Evolutionary conservation across 805 yeast species (phyloP), one percentile per base, ranked within the genome.

Genomic region (Cyberlindnera nakhonratchasimensis): DNA sequence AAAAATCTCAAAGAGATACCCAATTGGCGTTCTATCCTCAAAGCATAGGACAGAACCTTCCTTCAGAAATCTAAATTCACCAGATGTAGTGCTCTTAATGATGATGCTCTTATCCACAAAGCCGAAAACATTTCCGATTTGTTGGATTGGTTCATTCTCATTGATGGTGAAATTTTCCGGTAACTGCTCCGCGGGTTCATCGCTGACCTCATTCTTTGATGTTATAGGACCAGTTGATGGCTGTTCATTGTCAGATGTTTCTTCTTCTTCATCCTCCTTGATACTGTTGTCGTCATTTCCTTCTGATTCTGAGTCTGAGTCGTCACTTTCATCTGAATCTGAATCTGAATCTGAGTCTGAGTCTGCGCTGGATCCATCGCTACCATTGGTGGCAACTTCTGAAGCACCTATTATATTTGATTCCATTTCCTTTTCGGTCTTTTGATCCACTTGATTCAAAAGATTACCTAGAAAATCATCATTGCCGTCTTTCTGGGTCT

Each of bases 1-100:
- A 67, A 93, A 88, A 0, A 88, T 86, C 61, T 93, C 99, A 56
- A 79, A 84, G 9, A 91, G 65, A 1, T 83, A 80, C 0, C 98
- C 98, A 13, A 93, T 54, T 1, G 82, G 64, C 2, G 75, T 70
- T 34, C 82, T 70, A 57, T 86, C 88, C 48, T 79, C 82, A 34
- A 89, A 74, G 55, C 96, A 87, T 3, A 91, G 70, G 0, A 91
- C 69, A 0, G 96, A 82, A 13, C 82, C 83, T 40, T 88, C 97
- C 50, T 81, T 85, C 26, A 91, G 68, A 3, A 89, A 84, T 32
- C 90, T 69, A 58, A 80, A 84, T 55, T 93, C 97, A 11, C 95
- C 98, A 2, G 96, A 86, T 1, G 72, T 62, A 12, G 65, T 64
- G 0, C 96, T 93, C 53, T 79, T 79, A 19, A 93, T 70, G 6